Percentiles rank a stretch among this genome's conserved stretches.
These are phyloP conservation scores for Aquilaria malaccensis DNA, from an alignment of 345 rosid species.

Conservation along the genomic window DNA sequence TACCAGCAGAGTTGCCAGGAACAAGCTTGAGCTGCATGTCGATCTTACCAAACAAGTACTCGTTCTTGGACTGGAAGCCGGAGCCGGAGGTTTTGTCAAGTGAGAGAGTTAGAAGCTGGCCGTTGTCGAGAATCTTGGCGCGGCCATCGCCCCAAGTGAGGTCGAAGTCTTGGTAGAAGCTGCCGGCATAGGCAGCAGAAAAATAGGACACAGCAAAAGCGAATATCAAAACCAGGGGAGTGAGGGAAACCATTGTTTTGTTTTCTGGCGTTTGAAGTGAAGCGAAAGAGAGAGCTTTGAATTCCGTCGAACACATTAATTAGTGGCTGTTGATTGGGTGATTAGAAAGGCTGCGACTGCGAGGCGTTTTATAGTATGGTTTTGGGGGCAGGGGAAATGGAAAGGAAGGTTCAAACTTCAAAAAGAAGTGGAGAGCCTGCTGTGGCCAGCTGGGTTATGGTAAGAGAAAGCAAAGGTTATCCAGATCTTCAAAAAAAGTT, in stretches of 20 bases:
- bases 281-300: no score
- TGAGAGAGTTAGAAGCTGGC: conserved; percentile 36
- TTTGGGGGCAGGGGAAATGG: conserved; percentile 1
- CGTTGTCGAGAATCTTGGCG: conserved; percentile 37
- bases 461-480: no score
- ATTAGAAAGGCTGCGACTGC: no score
- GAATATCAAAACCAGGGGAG: not conserved
- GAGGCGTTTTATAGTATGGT: no score
- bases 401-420: not conserved
- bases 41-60: conserved; percentile 39
- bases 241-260: no score
- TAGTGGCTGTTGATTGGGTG: no score
- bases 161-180: conserved; percentile 34
- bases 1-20: conserved; percentile 44
- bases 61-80: conserved; percentile 38
- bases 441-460: no score
- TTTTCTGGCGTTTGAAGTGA: no score
- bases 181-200: conserved; percentile 13
- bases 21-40: conserved; percentile 47
- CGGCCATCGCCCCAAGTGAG: conserved; percentile 51
- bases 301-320: no score
- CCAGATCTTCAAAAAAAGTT: no score
- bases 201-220: not conserved
- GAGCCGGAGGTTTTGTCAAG: conserved; percentile 51
- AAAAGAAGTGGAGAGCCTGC: no score